Conservation (phyloP, 176 grass and related monocot species). For the Bonia amplexicaulis region DNA sequence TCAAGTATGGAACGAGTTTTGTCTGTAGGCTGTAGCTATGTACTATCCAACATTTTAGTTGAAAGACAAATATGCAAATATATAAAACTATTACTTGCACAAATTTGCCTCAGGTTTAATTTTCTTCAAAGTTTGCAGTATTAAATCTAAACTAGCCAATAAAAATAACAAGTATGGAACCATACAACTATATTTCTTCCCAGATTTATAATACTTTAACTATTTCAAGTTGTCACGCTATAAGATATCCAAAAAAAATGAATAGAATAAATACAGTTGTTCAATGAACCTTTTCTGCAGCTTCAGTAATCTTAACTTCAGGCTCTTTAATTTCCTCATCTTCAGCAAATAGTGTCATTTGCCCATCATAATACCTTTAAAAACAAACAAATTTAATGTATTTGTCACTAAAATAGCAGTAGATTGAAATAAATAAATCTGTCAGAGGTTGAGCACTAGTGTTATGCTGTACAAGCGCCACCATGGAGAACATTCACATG, state of each 20-base stretch:
- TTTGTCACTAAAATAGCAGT: neutral
- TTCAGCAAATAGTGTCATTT: conserved; percentile 51
- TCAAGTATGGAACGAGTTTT: neutral
- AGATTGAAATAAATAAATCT: neutral
- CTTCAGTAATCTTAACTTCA: conserved; percentile 63
- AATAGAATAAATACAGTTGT: neutral
- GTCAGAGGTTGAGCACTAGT: neutral
- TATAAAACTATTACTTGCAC: neutral
- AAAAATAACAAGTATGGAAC: neutral
- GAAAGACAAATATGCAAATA: neutral
- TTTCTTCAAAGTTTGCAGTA: neutral
- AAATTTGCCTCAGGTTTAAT: neutral
- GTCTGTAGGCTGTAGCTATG: neutral
- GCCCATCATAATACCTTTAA: conserved; percentile 73
- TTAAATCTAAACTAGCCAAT: neutral
- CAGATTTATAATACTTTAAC: neutral
- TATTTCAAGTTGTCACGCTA: neutral
- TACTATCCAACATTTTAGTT: neutral
- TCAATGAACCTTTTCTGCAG: conserved; percentile 75
- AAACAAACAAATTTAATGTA: neutral
- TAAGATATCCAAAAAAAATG: neutral
- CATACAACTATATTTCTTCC: neutral
- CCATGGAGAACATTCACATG: neutral
- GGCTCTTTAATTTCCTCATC: conserved; percentile 56
- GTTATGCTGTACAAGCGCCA: neutral